Percentiles rank a stretch among this genome's conserved stretches.
These are phyloP conservation scores for Tuber brumale DNA, from an alignment of 495 filamentous ascomycete species.

Conservation along the genomic window DNA sequence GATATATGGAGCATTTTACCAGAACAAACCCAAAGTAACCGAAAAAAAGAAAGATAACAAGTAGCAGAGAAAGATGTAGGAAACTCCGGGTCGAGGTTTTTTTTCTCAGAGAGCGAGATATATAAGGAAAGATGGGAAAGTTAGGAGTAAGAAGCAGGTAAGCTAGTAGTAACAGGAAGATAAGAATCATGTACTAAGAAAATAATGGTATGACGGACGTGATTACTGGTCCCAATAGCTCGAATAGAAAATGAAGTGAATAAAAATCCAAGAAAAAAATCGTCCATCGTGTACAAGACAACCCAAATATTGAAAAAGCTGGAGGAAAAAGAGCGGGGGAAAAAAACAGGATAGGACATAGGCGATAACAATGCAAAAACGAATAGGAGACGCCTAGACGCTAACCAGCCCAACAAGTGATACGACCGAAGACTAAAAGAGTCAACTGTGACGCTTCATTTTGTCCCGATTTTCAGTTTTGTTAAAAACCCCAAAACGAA, in stretches of 20 bases:
- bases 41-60: background rate
- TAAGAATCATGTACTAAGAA: conserved; percentile 28
- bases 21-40: background rate
- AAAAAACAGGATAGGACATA: background rate
- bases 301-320: background rate
- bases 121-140: background rate
- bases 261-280: conserved; percentile 9
- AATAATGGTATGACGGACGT: conserved; percentile 1
- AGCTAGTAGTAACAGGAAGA: conserved; percentile 14
- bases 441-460: conserved; percentile 8
- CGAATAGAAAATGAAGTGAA: background rate
- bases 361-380: background rate
- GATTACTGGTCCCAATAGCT: background rate
- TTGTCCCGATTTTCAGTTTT: conserved; percentile 10
- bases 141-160: background rate
- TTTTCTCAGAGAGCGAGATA: background rate
- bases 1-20: conserved; percentile 4
- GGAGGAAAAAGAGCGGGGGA: background rate
- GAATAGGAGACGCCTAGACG: conserved; percentile 22
- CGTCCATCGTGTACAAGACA: conserved; percentile 33
- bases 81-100: background rate
- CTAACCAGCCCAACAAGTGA: conserved; percentile 19
- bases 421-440: conserved; percentile 13
- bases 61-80: background rate
- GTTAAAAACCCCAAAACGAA: background rate